These are phyloP conservation scores for Collybia nuda DNA, from an alignment of 768 basidiomycete species.

Conservation along the genomic window DNA sequence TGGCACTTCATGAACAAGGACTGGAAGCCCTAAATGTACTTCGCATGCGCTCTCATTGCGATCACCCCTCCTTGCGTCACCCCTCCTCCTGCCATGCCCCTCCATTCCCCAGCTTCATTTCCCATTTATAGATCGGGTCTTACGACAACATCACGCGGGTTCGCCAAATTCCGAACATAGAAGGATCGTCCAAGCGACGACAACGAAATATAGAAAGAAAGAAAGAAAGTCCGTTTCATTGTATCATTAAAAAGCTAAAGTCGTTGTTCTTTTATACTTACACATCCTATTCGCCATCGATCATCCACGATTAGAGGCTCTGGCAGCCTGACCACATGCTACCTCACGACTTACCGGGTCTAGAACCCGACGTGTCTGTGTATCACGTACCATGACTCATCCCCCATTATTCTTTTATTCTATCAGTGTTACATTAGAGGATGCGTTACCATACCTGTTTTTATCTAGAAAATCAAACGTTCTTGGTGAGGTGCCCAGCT, in stretches of 20 bases:
- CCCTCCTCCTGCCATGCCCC: not conserved
- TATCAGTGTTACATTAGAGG: too few species aligned
- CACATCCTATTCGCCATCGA: conserved; percentile 1
- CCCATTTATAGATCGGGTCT: not conserved
- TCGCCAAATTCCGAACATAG: conserved; percentile 4
- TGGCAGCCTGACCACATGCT: conserved; percentile 6
- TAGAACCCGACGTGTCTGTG: too few species aligned
- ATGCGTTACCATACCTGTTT: too few species aligned
- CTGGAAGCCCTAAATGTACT: conserved; percentile 37
- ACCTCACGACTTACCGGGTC: conserved; percentile 1
- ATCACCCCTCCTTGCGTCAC: not conserved
- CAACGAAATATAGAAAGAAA: conserved; percentile 17
- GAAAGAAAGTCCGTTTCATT: conserved; percentile 7
- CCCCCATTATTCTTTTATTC: too few species aligned
- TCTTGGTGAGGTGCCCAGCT: too few species aligned
- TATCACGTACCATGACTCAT: too few species aligned
- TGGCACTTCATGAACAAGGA: conserved; percentile 61
- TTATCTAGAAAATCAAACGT: too few species aligned
- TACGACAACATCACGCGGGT: not conserved
- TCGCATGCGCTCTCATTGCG: conserved; percentile 1
- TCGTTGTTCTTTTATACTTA: conserved; percentile 10
- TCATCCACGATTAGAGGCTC: conserved; percentile 4
- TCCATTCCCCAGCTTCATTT: not conserved
- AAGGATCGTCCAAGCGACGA: conserved; percentile 11
- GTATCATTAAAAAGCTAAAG: conserved; percentile 11